Base-by-base conservation (phyloP, 2,329 filamentous ascomycete genomes). In the Colletotrichum sp. region DNA sequence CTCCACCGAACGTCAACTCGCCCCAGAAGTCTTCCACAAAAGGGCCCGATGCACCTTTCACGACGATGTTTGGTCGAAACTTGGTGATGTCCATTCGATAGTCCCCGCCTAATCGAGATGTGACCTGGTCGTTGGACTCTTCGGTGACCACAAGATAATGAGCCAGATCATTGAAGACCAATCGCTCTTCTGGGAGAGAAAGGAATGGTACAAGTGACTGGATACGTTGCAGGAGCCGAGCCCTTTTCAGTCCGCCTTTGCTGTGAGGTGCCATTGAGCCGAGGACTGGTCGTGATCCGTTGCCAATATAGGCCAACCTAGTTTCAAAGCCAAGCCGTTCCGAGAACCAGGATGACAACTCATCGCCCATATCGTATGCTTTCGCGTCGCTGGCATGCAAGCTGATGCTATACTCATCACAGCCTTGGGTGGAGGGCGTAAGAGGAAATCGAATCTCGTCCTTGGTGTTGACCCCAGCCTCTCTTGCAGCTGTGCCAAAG, bases 141-240 rank as follows among this genome's bases (percentile, higher is more conserved):
- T 93, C 89, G 1, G 93, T 94, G 7, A 93, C 89, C 28, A 98
- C 84, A 16, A 98, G 89, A 82, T 94, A 94, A 1, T 95, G 93
- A 2, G 95, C 94, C 77, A 91, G 90, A 83, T 97, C 95, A 49
- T 92, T 91, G 84, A 96, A 96, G 3, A 90, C 91, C 62, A 96
- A 88, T 80, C 87, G 89, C 52, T 88, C 86, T 52, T 16, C 49
- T 8, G 66, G 34, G 49, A 64, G 44, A 36, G 77, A 64, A 57
- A 88, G 67, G 68, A 82, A 85, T 59, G 79, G 83, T 30, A 81
- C 79, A 39, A 86, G 81, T 7, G 82, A 84, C 12, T 79, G 80
- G 24, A 82, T 30, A 9, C 59, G 69, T 6, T 28, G 16, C 28
- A 63, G 7, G 6, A 71, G 10, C 7, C 30, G 39, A 7, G 44